Percentiles rank a stretch among this genome's conserved stretches.
Conservation (phyloP, 2,329 filamentous ascomycete species). For the Lachnellula arida region DNA sequence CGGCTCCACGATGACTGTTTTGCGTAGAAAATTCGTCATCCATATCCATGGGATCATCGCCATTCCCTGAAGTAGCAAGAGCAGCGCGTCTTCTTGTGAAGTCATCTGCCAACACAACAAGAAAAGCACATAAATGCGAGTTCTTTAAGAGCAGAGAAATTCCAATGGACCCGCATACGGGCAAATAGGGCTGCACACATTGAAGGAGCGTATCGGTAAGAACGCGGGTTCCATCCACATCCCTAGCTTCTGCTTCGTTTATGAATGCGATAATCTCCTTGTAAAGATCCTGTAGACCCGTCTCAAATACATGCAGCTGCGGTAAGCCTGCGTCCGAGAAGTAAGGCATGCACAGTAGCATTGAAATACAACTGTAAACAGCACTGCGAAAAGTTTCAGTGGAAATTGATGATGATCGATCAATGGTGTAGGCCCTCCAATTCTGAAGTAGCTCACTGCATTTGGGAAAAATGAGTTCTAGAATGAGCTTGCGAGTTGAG, state of each 20-base stretch:
- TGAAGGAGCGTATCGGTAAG: slow-evolving; percentile 25
- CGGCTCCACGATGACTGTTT: slow-evolving; percentile 42
- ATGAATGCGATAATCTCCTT: slow-evolving; percentile 22
- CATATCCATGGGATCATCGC: slow-evolving; percentile 62
- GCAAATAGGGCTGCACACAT: slow-evolving; percentile 27
- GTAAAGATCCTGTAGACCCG: slow-evolving; percentile 12
- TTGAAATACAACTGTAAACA: slow-evolving; percentile 25
- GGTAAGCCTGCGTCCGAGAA: slow-evolving; percentile 15
- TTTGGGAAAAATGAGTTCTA: slow-evolving; percentile 30
- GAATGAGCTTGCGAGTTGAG: slow-evolving; percentile 25
- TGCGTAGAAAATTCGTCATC: slow-evolving; percentile 62
- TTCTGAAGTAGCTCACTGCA: slow-evolving; percentile 22
- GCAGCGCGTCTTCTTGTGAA: slow-evolving; percentile 13
- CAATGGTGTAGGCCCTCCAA: slow-evolving; percentile 23
- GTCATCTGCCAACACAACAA: slow-evolving; percentile 20
- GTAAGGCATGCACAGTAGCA: slow-evolving; percentile 23
- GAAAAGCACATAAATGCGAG: slow-evolving; percentile 24
- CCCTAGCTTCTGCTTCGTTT: slow-evolving; percentile 8
- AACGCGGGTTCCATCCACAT: slow-evolving; percentile 14
- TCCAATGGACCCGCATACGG: slow-evolving; percentile 16
- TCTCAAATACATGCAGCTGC: slow-evolving; percentile 18
- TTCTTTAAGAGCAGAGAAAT: slow-evolving; percentile 16
- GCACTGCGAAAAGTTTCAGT: slow-evolving; percentile 27
- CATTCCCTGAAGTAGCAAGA: slow-evolving; percentile 22
- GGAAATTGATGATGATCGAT: slow-evolving; percentile 24